These are phyloP conservation scores for Chrysoporthe austroafricana DNA, from an alignment of 2,329 filamentous ascomycete genomes.

Conservation along the genomic window DNA sequence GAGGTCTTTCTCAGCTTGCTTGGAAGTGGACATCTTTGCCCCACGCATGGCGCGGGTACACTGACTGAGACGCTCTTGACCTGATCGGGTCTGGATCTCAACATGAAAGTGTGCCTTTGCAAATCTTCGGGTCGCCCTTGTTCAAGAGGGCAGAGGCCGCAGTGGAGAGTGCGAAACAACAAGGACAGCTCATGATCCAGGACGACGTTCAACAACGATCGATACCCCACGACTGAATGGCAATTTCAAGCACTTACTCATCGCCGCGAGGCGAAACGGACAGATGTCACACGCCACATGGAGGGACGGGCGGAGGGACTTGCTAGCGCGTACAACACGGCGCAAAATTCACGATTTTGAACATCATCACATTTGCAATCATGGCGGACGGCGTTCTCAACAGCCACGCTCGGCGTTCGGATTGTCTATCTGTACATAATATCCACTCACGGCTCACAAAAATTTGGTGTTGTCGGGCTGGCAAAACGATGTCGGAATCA, in stretches of 20 bases:
- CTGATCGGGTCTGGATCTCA: neutral
- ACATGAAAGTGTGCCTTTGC: neutral
- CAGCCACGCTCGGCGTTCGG: neutral
- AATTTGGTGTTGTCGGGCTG: neutral
- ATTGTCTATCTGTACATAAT: neutral
- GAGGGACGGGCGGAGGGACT: neutral
- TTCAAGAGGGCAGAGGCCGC: neutral
- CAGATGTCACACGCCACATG: neutral
- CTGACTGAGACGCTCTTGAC: neutral
- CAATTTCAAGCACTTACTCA: neutral
- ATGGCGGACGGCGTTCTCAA: slow-evolving; percentile 19
- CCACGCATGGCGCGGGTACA: no score
- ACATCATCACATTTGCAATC: neutral
- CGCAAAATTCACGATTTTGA: neutral
- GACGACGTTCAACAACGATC: neutral
- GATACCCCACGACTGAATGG: neutral
- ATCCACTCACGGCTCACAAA: neutral
- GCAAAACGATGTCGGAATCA: neutral
- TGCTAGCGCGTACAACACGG: neutral
- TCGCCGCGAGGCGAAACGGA: neutral
- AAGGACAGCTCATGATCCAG: neutral
- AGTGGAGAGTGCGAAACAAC: neutral
- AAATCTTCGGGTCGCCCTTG: neutral
- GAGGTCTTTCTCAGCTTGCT: neutral
- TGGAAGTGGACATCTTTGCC: no score